Percentiles rank a stretch among this genome's conserved stretches.
phyloP scores from a whole-genome alignment of 352 stramenopile genomes.

The Globisporangium apiculatum region DNA sequence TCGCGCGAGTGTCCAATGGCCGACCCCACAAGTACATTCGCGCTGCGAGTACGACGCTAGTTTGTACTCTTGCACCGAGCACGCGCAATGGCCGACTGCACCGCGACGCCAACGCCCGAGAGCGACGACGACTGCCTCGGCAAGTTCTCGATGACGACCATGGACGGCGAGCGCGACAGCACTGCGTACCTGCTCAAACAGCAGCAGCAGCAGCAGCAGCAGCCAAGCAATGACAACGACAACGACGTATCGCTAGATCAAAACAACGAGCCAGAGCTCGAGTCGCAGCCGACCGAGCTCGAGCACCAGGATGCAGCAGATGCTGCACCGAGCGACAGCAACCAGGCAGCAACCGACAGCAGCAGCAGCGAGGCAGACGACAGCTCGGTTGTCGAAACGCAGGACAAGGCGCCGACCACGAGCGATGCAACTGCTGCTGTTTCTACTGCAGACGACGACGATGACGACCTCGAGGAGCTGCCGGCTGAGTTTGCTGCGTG shows the following conservation, averaged over 20 bases:
- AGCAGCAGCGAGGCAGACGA: background rate
- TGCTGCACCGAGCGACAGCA: background rate
- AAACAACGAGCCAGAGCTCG: too few relatives aligned
- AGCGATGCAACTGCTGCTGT: too few relatives aligned
- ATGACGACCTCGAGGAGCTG: background rate
- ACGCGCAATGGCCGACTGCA: background rate
- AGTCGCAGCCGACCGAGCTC: too few relatives aligned
- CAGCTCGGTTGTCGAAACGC: background rate
- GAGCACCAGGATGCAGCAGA: too few relatives aligned
- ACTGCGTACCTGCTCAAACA: background rate
- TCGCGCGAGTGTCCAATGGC: too few relatives aligned
- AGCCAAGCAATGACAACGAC: background rate
- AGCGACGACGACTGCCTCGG: background rate
- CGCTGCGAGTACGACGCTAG: too few relatives aligned
- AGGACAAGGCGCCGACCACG: too few relatives aligned
- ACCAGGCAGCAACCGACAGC: background rate
- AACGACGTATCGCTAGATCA: background rate
- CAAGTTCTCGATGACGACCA: conserved; percentile 1
- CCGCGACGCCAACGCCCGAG: background rate
- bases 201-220: too few relatives aligned
- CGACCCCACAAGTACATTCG: too few relatives aligned
- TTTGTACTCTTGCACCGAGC: background rate
- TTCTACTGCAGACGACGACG: background rate
- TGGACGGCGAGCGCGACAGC: conserved; percentile 2
- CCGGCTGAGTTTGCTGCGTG: background rate